Evolutionary conservation across 1,284 basidiomycete species (phyloP).

Genomic region (Cutaneotrichosporon mucoides): DNA sequence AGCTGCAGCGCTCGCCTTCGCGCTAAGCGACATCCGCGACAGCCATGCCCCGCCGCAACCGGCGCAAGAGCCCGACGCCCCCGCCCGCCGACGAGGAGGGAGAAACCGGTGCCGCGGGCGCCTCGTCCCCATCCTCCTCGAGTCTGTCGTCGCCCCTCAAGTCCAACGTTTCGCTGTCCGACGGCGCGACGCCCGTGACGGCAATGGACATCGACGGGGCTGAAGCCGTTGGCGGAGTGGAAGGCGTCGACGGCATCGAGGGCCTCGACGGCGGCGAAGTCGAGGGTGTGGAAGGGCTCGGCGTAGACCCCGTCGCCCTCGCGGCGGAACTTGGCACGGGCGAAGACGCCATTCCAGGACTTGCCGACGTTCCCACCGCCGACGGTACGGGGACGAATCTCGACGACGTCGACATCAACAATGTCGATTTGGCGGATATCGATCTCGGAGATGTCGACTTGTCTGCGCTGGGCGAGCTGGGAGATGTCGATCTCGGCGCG

Average conservation of each 20-base stretch:
- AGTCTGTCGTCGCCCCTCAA: conserved; percentile 14
- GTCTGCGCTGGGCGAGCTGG: background rate
- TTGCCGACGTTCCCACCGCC: no score
- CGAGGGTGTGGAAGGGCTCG: background rate
- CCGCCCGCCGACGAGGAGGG: conserved; percentile 3
- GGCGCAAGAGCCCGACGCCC: conserved; percentile 14
- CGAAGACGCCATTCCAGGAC: background rate
- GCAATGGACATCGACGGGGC: conserved; percentile 8
- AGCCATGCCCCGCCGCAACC: conserved; percentile 4
- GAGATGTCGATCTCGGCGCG: background rate
- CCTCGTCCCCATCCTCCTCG: conserved; percentile 12
- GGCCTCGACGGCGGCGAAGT: background rate
- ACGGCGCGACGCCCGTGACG: conserved; percentile 8
- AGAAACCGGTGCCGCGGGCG: background rate
- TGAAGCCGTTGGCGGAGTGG: conserved; percentile 4
- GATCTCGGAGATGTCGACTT: background rate
- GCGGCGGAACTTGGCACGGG: background rate
- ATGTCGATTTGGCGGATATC: background rate
- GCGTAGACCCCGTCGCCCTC: background rate
- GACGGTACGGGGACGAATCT: background rate
- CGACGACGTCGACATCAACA: background rate
- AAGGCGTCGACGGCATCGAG: background rate
- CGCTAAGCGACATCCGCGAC: no score
- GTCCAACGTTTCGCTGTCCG: conserved; percentile 7
- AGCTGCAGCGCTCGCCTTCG: no score